A percentile compares a stretch with the other conserved stretches of the same genome.
phyloP scores from a whole-genome alignment of 177 flowering plant species.

The Vitis hybrid region DNA sequence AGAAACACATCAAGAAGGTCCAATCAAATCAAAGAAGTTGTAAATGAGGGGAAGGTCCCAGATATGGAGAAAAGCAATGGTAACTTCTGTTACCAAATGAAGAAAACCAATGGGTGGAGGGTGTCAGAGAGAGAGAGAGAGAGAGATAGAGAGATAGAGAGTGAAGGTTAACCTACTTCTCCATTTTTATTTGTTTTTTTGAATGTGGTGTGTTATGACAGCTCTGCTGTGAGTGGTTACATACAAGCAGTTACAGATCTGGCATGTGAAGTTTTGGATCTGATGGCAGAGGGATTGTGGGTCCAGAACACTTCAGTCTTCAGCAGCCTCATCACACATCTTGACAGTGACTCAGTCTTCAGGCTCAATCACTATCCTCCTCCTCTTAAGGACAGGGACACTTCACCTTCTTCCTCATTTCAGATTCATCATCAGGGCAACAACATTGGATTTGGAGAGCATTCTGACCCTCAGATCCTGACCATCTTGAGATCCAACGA shows the following conservation, averaged over 20 bases:
- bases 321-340: conserved; percentile 33
- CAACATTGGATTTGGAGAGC: conserved; percentile 39
- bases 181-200: background rate
- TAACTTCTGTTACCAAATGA: no score
- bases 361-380: conserved; percentile 48
- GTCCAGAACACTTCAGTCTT: conserved; percentile 28
- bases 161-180: no score
- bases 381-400: background rate
- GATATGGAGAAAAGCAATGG: conserved; percentile 4
- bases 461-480: conserved; percentile 46
- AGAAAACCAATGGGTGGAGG: no score
- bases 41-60: background rate
- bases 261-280: conserved; percentile 49
- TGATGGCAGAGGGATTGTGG: conserved; percentile 44
- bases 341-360: conserved; percentile 33
- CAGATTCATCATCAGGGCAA: background rate
- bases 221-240: conserved; percentile 37
- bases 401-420: background rate
- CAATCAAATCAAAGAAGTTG: conserved; percentile 19
- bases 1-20: conserved; percentile 14
- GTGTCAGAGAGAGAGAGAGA: no score
- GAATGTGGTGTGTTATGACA: conserved; percentile 20
- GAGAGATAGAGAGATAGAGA: no score
- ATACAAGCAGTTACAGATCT: conserved; percentile 36
- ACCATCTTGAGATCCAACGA: conserved; percentile 39